phyloP scores from a whole-genome alignment of 495 filamentous ascomycete genomes.

The Aspergillus olivimuriae region DNA sequence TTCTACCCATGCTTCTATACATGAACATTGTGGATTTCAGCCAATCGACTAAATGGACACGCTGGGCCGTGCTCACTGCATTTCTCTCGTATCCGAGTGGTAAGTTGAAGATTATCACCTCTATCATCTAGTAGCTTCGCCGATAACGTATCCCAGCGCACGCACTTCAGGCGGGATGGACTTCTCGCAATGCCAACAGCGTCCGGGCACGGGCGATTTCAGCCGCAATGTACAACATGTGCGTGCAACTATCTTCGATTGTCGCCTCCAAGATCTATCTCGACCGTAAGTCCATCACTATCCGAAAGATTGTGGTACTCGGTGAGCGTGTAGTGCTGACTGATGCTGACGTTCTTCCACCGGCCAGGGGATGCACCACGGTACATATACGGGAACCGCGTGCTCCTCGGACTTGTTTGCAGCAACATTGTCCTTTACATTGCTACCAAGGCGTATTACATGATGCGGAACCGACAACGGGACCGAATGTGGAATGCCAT shows the following conservation, averaged over 20 bases:
- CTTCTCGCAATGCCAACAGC: slow-evolving; percentile 48
- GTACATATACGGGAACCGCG: slow-evolving; percentile 48
- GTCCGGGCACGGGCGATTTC: slow-evolving; percentile 52
- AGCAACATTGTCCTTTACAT: slow-evolving; percentile 38
- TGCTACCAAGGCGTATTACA: slow-evolving; percentile 37
- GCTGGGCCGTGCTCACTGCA: slow-evolving; percentile 50
- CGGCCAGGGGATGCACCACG: slow-evolving; percentile 53
- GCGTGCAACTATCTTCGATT: slow-evolving; percentile 42
- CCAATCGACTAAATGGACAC: slow-evolving; percentile 45
- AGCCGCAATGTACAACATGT: slow-evolving; percentile 52
- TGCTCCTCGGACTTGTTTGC: slow-evolving; percentile 39
- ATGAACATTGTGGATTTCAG: slow-evolving; percentile 41
- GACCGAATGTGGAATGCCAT: slow-evolving; percentile 25
- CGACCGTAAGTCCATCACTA: slow-evolving; percentile 29
- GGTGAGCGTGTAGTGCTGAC: too few species aligned
- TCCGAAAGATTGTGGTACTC: too few species aligned
- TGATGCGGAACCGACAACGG: slow-evolving; percentile 27
- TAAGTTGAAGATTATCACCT: too few species aligned
- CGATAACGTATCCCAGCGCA: slow-evolving; percentile 18
- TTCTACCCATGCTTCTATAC: slow-evolving; percentile 50
- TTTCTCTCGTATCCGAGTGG: slow-evolving; percentile 52
- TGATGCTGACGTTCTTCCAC: too few species aligned
- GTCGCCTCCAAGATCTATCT: slow-evolving; percentile 52
- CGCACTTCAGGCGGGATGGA: slow-evolving; percentile 33
- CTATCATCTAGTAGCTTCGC: too few species aligned